Evolutionary conservation across 331 rosid genomes (phyloP).

Genomic region (Stylosanthes scabra): DNA sequence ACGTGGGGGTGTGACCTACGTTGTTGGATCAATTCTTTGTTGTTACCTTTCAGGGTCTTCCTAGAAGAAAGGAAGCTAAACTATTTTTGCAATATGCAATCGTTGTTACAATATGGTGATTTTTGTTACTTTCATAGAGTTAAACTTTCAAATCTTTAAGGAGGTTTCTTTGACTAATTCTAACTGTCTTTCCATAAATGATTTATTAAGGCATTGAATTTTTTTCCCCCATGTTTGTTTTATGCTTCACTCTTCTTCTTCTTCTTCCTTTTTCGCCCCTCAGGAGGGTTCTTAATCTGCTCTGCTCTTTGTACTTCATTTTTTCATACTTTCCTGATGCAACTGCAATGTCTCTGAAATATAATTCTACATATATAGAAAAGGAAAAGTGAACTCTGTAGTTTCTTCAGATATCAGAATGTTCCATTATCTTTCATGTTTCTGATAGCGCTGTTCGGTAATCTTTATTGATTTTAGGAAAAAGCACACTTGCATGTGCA

Average conservation of each 20-base stretch:
- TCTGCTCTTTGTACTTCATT: not conserved
- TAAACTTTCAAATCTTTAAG: not conserved
- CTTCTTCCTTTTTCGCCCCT: no score
- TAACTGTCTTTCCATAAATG: not conserved
- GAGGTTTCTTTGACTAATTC: not conserved
- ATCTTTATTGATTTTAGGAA: conserved; percentile 59
- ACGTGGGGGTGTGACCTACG: not conserved
- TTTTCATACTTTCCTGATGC: conserved; percentile 21
- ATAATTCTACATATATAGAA: conserved; percentile 20
- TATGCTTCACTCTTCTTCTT: not conserved
- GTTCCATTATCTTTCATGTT: conserved; percentile 20
- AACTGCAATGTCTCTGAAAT: conserved; percentile 6
- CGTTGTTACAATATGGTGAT: not conserved
- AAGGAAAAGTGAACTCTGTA: conserved; percentile 24
- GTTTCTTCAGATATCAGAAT: conserved; percentile 24
- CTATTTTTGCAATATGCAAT: not conserved
- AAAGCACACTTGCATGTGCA: conserved; percentile 95
- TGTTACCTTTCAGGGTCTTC: not conserved
- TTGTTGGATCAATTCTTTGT: not conserved
- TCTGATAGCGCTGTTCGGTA: not conserved
- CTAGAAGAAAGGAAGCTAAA: not conserved
- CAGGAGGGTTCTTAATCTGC: not conserved
- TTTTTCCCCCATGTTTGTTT: not conserved
- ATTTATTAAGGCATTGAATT: not conserved
- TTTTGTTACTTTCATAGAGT: not conserved